Base-by-base conservation (phyloP, 2,329 filamentous ascomycete genomes). In the Claviceps fusiformis region DNA sequence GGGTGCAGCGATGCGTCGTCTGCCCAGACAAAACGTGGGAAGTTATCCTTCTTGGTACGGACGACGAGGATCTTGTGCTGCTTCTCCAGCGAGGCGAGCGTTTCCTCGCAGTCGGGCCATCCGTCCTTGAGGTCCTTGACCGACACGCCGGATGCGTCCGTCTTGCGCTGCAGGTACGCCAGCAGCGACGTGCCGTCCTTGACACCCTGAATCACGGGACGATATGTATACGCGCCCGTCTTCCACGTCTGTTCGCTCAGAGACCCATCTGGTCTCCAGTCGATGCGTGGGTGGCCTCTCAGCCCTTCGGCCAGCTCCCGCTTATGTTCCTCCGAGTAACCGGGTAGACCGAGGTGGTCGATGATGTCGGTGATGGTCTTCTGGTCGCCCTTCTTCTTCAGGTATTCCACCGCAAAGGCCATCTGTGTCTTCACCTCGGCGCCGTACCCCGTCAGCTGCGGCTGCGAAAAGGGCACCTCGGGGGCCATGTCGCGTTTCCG, bases 51-150 rank as follows among this genome's bases (percentile, higher is more conserved):
- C 72, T 93, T 95, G 55, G 91, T 91, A 58, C 91, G 82, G 27
- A 89, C 87, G 6, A 96, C 89, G 41, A 97, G 77, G 49, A 97
- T 77, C 68, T 86, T 85, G 65, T 91, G 85, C 67, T 87, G 81
- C 45, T 71, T 72, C 73, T 96, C 92, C 53, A 98, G 78, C 61
- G 81, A 76, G 59, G 86, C 80, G 67, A 98, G 86, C 10, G 86
- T 80, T 24, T 85, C 80, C 58, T 91, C 83, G 64, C 89, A 95
- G 63, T 86, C 85, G 29, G 86, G 83, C 93, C 93, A 98, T 59
- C 93, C 93, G 67, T 98, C 93, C 71, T 95, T 95, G 58, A 98
- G 79, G 63, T 96, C 90, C 68, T 89, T 90, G 59, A 97, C 89
- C 43, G 78, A 79, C 54, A 97, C 81, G 13, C 89, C 89, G 60